Evolutionary conservation across 106 monocot species (phyloP), one percentile per base, ranked within the genome.

Genomic region (Dioscorea alata): DNA sequence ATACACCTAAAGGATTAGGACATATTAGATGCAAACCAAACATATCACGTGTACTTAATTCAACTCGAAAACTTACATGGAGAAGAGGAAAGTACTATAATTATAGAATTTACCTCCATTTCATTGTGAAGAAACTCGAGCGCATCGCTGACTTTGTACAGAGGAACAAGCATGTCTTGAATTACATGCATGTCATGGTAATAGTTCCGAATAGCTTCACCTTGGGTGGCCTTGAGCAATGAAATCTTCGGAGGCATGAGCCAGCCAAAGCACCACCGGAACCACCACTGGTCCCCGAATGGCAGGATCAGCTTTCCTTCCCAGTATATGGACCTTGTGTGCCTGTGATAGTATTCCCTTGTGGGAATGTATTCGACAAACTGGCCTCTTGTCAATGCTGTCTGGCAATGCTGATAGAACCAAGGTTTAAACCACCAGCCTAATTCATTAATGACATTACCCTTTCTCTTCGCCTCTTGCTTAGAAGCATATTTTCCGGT

Each of bases 401-500:
- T 64, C 65, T 84, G 74, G 19, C 76, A 80, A 61, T 80, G 80
- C 75, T 85, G 85, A 33, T 81, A 85, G 28, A 85, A 84, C 84
- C 84, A 84, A 0, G 80, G 63, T 62, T 84, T 84, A 57, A 84
- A 84, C 84, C 84, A 84, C 84, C 84, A 84, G 0, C 84, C 80
- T 1, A 76, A 34, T 48, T 73, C 65, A 52, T 84, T 84, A 48
- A 80, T 80, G 50, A 64, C 64, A 49, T 77, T 80, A 15, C 84
- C 84, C 70, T 71, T 74, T 52, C 54, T 60, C 63, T 69, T 80
- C 8, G 84, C 84, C 73, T 84, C 84, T 57, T 84, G 76, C 63
- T 73, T 71, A 14, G 80, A 76, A 4, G 84, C 84, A 70, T 84
- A 84, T 16, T 52, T 48, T 0, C 84, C 84, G 18, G 80, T 84